phyloP scores from a whole-genome alignment of 1,284 basidiomycete genomes.

The Trametes polyzona region DNA sequence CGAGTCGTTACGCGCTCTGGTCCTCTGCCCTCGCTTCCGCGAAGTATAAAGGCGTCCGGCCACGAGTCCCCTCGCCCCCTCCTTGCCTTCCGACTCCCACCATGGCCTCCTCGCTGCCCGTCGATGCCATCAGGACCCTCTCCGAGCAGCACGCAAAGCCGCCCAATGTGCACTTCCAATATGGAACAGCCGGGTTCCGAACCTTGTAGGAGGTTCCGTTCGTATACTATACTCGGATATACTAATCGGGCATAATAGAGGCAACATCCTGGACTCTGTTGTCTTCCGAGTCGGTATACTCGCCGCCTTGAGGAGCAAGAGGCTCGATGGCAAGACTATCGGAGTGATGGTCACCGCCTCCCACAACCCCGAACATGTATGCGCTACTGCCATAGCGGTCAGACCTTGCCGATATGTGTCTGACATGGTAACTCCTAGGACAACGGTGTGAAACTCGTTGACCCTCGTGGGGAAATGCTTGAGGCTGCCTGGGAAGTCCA shows the following conservation, averaged over 20 bases:
- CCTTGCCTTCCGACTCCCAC: slow-evolving; percentile 16
- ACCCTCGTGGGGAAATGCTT: slow-evolving; percentile 99
- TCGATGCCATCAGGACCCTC: slow-evolving; percentile 50
- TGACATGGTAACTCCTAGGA: slow-evolving; percentile 58
- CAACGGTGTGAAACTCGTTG: slow-evolving; percentile 98
- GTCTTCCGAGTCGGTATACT: slow-evolving; percentile 93
- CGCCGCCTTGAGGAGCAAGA: slow-evolving; percentile 90
- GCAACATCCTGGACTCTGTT: slow-evolving; percentile 84
- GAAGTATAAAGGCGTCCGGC: slow-evolving; percentile 12
- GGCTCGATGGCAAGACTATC: slow-evolving; percentile 87
- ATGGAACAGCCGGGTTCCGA: slow-evolving; percentile 96
- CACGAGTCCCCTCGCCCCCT: neutral
- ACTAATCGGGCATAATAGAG: slow-evolving; percentile 51
- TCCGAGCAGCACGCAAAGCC: slow-evolving; percentile 69
- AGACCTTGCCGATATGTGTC: neutral
- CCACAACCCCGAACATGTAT: slow-evolving; percentile 94
- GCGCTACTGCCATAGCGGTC: slow-evolving; percentile 25
- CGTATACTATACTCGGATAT: neutral
- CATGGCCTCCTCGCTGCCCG: slow-evolving; percentile 48
- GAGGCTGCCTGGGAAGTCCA: slow-evolving; percentile 92
- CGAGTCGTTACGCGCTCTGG: slow-evolving; percentile 16
- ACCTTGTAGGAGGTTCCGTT: slow-evolving; percentile 75
- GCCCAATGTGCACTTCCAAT: slow-evolving; percentile 70
- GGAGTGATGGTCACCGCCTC: slow-evolving; percentile 99
- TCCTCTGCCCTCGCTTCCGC: neutral